Percentiles rank a stretch among this genome's conserved stretches.
Evolutionary conservation across 164 flowering plant species (phyloP).

Genomic region (Buxus sempervirens): DNA sequence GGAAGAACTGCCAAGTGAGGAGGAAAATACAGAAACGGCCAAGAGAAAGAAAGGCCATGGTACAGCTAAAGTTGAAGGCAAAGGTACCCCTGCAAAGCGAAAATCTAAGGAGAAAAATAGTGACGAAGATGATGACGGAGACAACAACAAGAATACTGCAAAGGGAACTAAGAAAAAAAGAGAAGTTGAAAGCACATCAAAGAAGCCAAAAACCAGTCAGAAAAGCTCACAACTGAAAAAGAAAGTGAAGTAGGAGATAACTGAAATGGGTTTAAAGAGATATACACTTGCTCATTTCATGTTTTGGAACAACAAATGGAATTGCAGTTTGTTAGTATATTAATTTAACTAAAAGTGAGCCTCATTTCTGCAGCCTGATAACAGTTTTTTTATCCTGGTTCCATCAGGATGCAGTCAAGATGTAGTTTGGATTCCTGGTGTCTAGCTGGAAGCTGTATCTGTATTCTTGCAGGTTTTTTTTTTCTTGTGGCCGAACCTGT

Average conservation of each 20-base stretch:
- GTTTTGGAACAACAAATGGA: not conserved
- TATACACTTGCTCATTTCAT: not conserved
- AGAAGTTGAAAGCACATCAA: slow-evolving; percentile 15
- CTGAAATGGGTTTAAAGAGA: not conserved
- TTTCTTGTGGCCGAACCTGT: too few species aligned
- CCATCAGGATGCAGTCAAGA: too few species aligned
- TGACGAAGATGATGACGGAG: slow-evolving; percentile 19
- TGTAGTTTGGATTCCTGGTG: too few species aligned
- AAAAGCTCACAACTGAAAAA: slow-evolving; percentile 7
- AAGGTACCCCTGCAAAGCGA: slow-evolving; percentile 31
- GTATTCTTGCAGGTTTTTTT: too few species aligned
- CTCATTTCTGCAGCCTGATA: too few species aligned
- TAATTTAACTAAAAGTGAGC: too few species aligned
- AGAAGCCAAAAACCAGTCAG: slow-evolving; percentile 7
- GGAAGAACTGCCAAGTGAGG: slow-evolving; percentile 30
- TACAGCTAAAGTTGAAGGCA: slow-evolving; percentile 21
- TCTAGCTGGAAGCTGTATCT: too few species aligned
- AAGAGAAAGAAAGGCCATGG: slow-evolving; percentile 29
- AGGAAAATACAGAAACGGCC: slow-evolving; percentile 19
- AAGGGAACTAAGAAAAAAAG: slow-evolving; percentile 19
- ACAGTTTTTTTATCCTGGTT: too few species aligned
- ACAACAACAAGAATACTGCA: slow-evolving; percentile 13
- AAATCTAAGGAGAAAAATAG: slow-evolving; percentile 33
- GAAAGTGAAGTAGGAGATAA: slow-evolving; percentile 5
- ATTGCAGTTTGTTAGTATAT: too few species aligned